Evolutionary conservation across 768 basidiomycete genomes (phyloP), one percentile per base, ranked within the genome.

Genomic region (Sistotremastrum suecicum): DNA sequence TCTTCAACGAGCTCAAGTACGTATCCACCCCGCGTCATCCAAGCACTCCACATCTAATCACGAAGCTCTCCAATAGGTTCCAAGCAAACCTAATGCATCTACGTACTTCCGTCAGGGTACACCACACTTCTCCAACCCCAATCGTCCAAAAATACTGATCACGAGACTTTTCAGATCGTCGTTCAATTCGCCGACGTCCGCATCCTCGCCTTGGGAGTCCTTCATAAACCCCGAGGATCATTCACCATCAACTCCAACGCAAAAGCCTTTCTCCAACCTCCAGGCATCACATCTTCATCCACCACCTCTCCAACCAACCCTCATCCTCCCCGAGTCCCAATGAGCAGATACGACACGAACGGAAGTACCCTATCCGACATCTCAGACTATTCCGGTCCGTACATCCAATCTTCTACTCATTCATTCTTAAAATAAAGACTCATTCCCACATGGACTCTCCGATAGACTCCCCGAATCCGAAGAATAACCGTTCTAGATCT

Each of bases 1-100:
- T 85, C n/a, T 81, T 85, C 57, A 69, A 85, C 51, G 75, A 84
- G 56, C 71, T 84, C 63, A 88, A 86, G 85, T 85, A 51, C 49
- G 70, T 63, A 30, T 28, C 12, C 30, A 30, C 8, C 6, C 7
- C 36, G 5, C 37, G 4, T 37, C 20, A 20, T 20, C 20, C 20
- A 20, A 20, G 2, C 20, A 20, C 20, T 20, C 20, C 20, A 20
- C 20, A 20, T 20, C 20, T 20, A 20, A 20, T 20, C 20, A 20
- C 20, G 20, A 20, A 20, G 39, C 39, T 33, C 8, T 40, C n/a
- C 39, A 34, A 34, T 45, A 84, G 83, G 57, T 50, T 76, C 40
- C 84, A 85, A 60, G 80, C 64, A 53, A 77, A 84, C 54, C 59
- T 86, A 34, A 67, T 70, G 20, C 78, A 82, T 55, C 63, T 86